phyloP scores from a whole-genome alignment of 2,329 filamentous ascomycete species.

The Exophiala sp. region DNA sequence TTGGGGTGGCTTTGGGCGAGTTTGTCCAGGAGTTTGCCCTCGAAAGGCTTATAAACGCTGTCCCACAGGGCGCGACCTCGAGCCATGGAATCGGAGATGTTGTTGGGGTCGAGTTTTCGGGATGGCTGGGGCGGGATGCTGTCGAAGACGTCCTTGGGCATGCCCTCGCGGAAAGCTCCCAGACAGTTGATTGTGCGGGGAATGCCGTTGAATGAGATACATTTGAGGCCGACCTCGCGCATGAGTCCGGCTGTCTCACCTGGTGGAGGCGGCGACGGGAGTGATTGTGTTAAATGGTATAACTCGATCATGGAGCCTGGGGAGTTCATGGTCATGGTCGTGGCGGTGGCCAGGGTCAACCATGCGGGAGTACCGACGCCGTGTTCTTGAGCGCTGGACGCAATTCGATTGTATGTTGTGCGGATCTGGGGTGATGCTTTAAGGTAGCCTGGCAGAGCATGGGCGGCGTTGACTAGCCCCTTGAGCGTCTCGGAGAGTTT shows the following conservation, averaged over 20 bases:
- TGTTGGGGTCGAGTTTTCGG: slow-evolving; percentile 50
- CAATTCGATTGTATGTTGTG: slow-evolving; percentile 63
- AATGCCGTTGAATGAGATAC: slow-evolving; percentile 54
- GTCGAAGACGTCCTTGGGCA: slow-evolving; percentile 56
- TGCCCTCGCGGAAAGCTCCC: slow-evolving; percentile 62
- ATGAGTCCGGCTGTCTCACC: slow-evolving; percentile 38
- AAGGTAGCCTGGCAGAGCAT: slow-evolving; percentile 62
- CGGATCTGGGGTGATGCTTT: slow-evolving; percentile 62
- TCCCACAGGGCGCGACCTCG: slow-evolving; percentile 70
- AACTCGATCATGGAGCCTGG: slow-evolving; percentile 61
- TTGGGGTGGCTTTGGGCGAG: slow-evolving; percentile 76
- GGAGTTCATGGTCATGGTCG: slow-evolving; percentile 83
- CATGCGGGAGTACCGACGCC: slow-evolving; percentile 63
- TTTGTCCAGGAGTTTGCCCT: slow-evolving; percentile 66
- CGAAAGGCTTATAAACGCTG: slow-evolving; percentile 72
- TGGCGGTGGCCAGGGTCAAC: slow-evolving; percentile 70
- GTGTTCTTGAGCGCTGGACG: slow-evolving; percentile 58
- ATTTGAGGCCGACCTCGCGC: slow-evolving; percentile 47
- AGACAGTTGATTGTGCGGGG: slow-evolving; percentile 81
- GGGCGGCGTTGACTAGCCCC: slow-evolving; percentile 67
- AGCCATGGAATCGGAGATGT: slow-evolving; percentile 52
- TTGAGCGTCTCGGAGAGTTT: slow-evolving; percentile 71
- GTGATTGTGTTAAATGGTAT: slow-evolving; percentile 55
- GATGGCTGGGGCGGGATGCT: slow-evolving; percentile 57
- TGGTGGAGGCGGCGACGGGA: slow-evolving; percentile 31